These are phyloP conservation scores for Stenocarpella maydis DNA, from an alignment of 2,329 filamentous ascomycete species.

Conservation along the genomic window DNA sequence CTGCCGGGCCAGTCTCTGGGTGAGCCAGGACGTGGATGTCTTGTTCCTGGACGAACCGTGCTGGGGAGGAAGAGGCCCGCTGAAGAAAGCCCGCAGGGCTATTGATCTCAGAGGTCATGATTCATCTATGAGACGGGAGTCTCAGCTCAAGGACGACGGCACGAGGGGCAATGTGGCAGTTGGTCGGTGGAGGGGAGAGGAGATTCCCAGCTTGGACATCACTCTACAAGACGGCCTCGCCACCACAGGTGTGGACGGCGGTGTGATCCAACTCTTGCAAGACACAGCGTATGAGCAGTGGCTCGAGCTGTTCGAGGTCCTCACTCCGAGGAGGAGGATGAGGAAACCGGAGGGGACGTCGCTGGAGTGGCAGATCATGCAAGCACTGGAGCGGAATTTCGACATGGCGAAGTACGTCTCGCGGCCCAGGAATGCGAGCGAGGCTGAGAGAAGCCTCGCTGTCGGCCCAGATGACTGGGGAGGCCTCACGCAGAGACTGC, in stretches of 20 bases:
- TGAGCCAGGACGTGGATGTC: conserved; percentile 40
- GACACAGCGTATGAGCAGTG: conserved; percentile 44
- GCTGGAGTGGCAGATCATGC: conserved; percentile 44
- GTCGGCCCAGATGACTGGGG: conserved; percentile 42
- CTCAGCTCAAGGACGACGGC: not conserved
- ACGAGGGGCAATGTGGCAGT: not conserved
- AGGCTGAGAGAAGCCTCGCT: not conserved
- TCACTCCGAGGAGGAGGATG: conserved; percentile 35
- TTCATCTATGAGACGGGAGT: not conserved
- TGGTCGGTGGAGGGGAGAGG: conserved; percentile 27
- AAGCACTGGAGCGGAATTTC: conserved; percentile 48
- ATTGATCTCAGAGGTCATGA: conserved; percentile 2
- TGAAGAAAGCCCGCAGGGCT: conserved; percentile 38
- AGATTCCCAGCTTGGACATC: conserved; percentile 42
- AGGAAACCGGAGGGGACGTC: conserved; percentile 28
- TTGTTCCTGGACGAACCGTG: conserved; percentile 44
- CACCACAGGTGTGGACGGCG: conserved; percentile 11
- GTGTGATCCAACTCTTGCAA: conserved; percentile 36
- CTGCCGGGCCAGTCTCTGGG: conserved; percentile 48
- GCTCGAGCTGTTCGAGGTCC: conserved; percentile 47
- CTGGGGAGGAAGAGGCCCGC: conserved; percentile 37
- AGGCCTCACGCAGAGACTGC: conserved; percentile 43
- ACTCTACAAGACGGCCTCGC: conserved; percentile 39
- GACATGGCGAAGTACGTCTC: conserved; percentile 35
- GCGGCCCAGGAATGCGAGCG: not conserved